Evolutionary conservation across 306 rosid genomes (phyloP).

Genomic region (Citrullus amarus): DNA sequence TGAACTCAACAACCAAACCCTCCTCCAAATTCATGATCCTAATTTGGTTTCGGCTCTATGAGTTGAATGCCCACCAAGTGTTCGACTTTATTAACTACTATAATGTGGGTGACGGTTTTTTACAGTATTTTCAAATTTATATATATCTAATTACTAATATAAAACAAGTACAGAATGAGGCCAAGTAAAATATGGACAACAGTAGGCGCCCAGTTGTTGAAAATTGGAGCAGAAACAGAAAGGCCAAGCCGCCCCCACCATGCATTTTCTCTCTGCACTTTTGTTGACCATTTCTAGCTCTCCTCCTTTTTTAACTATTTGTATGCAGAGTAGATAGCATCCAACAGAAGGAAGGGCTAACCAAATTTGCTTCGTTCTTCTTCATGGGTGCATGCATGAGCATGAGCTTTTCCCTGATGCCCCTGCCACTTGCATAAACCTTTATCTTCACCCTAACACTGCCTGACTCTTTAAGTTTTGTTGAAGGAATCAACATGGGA

Average conservation of each 20-base stretch:
- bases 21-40: not conserved
- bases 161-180: not conserved
- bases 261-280: slow-evolving; percentile 31
- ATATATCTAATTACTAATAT: no score
- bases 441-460: not conserved
- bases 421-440: slow-evolving; percentile 9
- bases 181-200: not conserved
- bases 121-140: no score
- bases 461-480: not conserved
- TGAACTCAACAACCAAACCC: not conserved
- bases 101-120: no score
- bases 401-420: not conserved
- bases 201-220: slow-evolving; percentile 3
- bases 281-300: slow-evolving; percentile 36
- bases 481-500: slow-evolving; percentile 35
- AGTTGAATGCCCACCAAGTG: not conserved
- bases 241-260: not conserved
- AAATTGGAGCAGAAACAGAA: not conserved
- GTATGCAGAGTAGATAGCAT: not conserved
- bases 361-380: slow-evolving; percentile 11
- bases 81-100: not conserved
- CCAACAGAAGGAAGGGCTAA: not conserved
- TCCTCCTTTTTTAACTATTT: not conserved
- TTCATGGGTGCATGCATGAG: not conserved
- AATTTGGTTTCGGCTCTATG: not conserved